These are phyloP conservation scores for Monilinia fructicola DNA, from an alignment of 2,329 filamentous ascomycete species.

Conservation along the genomic window DNA sequence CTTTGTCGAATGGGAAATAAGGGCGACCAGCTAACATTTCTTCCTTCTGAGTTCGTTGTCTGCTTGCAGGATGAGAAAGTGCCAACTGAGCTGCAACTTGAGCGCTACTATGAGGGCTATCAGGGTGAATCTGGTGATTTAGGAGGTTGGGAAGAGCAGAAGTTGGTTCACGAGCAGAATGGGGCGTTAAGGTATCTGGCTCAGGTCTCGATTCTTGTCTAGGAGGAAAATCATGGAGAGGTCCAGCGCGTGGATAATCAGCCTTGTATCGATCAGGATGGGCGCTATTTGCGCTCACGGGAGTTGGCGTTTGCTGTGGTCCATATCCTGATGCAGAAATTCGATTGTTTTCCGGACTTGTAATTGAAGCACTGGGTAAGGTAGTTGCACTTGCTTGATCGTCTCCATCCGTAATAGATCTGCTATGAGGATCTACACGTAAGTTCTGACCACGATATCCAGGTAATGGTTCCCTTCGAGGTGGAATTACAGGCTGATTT, in stretches of 20 bases:
- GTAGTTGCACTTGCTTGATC: conserved; percentile 60
- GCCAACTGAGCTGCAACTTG: conserved; percentile 40
- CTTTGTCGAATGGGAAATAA: conserved; percentile 77
- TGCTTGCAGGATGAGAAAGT: conserved; percentile 39
- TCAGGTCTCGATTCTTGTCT: conserved; percentile 53
- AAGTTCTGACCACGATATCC: conserved; percentile 61
- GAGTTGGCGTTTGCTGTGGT: conserved; percentile 55
- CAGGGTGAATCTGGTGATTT: conserved; percentile 37
- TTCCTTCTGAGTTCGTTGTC: conserved; percentile 69
- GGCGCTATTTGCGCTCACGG: conserved; percentile 55
- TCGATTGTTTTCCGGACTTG: conserved; percentile 59
- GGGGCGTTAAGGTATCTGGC: conserved; percentile 47
- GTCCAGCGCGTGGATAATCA: conserved; percentile 59
- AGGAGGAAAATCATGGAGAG: conserved; percentile 57
- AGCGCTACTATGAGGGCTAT: conserved; percentile 38
- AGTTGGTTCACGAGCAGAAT: conserved; percentile 41
- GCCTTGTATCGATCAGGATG: conserved; percentile 46
- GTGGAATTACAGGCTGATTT: conserved; percentile 33
- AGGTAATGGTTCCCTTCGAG: conserved; percentile 56
- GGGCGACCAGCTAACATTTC: conserved; percentile 81
- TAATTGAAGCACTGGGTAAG: conserved; percentile 51
- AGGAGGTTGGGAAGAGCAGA: conserved; percentile 54
- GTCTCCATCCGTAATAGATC: conserved; percentile 55
- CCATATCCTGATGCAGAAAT: conserved; percentile 54
- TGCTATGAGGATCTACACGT: conserved; percentile 61